Conservation (phyloP, 1,284 basidiomycete species). For the Melampsora occidentalis region DNA sequence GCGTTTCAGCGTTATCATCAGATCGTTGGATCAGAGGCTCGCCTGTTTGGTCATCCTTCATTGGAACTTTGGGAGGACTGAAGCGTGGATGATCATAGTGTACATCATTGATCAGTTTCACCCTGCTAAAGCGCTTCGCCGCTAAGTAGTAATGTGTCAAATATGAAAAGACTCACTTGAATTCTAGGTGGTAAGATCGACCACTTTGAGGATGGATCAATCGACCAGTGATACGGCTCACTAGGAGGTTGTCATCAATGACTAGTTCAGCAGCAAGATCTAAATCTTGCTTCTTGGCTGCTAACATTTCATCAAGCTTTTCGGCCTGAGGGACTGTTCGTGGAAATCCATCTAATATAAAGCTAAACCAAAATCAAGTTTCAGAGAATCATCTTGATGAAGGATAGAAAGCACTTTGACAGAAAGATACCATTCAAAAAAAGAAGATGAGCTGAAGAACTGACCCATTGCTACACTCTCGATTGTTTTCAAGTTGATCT, state of each 20-base stretch:
- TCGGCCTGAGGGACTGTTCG: constrained; percentile 96
- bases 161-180: constrained; percentile 65
- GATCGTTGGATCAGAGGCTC: constrained; percentile 69
- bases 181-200: constrained; percentile 90
- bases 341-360: constrained; percentile 97
- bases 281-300: constrained; percentile 70
- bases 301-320: constrained; percentile 91
- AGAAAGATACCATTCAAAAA: neutral
- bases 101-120: neutral
- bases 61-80: constrained; percentile 91
- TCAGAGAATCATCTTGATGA: neutral
- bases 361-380: constrained; percentile 60
- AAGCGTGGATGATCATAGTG: neutral
- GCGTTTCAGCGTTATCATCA: constrained; percentile 66
- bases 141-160: neutral
- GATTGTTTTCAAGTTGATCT: constrained; percentile 90
- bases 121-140: neutral
- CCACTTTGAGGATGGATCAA: constrained; percentile 87
- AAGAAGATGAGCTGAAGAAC: constrained; percentile 53
- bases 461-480: constrained; percentile 87
- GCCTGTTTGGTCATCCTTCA: constrained; percentile 89
- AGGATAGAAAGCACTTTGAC: neutral
- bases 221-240: constrained; percentile 94
- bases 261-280: constrained; percentile 87
- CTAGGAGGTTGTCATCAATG: constrained; percentile 91